Evolutionary conservation across 139 green algal genomes (phyloP).

Genomic region (Haematococcus sp.): DNA sequence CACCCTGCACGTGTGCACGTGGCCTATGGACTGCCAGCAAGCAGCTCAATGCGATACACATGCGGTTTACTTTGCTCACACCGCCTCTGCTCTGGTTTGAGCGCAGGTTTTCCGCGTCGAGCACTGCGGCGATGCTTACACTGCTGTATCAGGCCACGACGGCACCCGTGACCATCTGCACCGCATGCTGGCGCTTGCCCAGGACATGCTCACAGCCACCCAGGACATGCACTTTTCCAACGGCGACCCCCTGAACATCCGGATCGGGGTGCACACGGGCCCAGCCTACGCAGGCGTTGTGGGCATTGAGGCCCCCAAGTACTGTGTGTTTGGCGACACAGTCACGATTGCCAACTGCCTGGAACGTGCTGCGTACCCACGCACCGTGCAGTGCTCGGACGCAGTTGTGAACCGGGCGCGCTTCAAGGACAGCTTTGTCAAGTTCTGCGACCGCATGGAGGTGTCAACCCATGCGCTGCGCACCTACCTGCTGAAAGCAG

Average conservation of each 20-base stretch:
- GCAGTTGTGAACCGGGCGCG: not conserved
- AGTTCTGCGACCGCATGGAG: slow-evolving; percentile 1
- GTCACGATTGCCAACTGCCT: slow-evolving; percentile 34
- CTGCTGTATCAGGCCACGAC: slow-evolving; percentile 26
- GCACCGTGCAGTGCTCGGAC: slow-evolving; percentile 16
- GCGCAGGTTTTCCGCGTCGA: slow-evolving; percentile 12
- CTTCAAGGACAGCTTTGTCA: slow-evolving; percentile 22
- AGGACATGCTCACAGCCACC: slow-evolving; percentile 10
- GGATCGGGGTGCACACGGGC: slow-evolving; percentile 34
- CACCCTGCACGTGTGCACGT: too few relatives aligned
- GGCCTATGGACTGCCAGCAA: too few relatives aligned
- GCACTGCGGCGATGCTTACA: slow-evolving; percentile 39
- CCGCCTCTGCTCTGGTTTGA: too few relatives aligned
- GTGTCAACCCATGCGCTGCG: not conserved
- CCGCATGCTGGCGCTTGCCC: slow-evolving; percentile 3
- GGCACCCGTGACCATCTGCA: slow-evolving; percentile 14
- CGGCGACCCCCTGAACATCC: slow-evolving; percentile 10
- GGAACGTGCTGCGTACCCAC: slow-evolving; percentile 27
- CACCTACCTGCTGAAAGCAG: not conserved
- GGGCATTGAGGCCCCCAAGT: slow-evolving; percentile 32
- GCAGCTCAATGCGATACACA: too few relatives aligned
- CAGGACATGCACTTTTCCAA: slow-evolving; percentile 8
- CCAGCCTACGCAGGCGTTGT: slow-evolving; percentile 32
- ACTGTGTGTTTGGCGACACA: slow-evolving; percentile 43
- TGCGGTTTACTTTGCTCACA: too few relatives aligned